Evolutionary conservation across 169 alveolate genomes (phyloP).

Genomic region (Cryptosporidium sp.): DNA sequence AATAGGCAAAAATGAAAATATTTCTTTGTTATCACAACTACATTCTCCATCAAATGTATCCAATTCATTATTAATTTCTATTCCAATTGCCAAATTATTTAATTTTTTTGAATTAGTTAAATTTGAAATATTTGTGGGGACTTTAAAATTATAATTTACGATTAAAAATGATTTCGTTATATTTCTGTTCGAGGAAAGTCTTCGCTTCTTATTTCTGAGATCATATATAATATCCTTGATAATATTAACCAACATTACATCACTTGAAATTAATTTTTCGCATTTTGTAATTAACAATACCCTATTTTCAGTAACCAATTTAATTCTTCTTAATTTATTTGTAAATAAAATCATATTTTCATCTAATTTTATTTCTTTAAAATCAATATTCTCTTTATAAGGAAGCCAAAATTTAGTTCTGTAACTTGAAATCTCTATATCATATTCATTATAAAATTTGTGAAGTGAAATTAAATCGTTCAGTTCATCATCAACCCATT

Average conservation of each 20-base stretch:
- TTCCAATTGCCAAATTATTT: slow-evolving; percentile 28
- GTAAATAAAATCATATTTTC: slow-evolving; percentile 40
- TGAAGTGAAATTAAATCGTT: background rate
- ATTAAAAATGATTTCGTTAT: slow-evolving; percentile 25
- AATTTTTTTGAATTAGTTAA: background rate
- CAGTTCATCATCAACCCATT: slow-evolving; percentile 26
- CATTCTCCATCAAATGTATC: slow-evolving; percentile 48
- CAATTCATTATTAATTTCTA: background rate
- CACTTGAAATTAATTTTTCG: background rate
- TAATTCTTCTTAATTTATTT: slow-evolving; percentile 40
- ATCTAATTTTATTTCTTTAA: background rate
- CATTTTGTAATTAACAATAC: background rate
- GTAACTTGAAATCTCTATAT: background rate
- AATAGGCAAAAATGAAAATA: slow-evolving; percentile 78
- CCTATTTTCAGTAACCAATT: background rate
- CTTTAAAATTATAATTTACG: slow-evolving; percentile 1
- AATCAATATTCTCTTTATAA: background rate
- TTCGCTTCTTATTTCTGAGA: background rate
- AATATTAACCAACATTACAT: background rate
- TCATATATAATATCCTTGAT: background rate
- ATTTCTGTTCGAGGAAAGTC: background rate
- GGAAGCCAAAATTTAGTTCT: slow-evolving; percentile 67
- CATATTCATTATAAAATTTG: slow-evolving; percentile 8
- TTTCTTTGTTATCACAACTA: background rate
- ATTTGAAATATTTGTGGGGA: background rate